A percentile compares a stretch with the other conserved stretches of the same genome.
phyloP scores from a whole-genome alignment of 805 yeast species.

The Saccharomyces mikatae region DNA sequence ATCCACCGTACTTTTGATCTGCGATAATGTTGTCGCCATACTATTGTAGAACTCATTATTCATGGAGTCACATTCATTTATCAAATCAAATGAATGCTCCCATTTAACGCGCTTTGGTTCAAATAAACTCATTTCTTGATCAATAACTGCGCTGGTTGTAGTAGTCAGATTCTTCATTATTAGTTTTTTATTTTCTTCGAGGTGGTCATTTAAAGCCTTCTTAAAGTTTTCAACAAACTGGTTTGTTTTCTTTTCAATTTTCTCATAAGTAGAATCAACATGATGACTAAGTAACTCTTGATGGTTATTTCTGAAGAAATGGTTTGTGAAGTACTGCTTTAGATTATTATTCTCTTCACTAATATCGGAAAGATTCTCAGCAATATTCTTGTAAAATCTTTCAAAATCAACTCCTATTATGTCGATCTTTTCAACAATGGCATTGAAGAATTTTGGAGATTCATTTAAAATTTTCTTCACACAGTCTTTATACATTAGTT shows the following conservation, averaged over 20 bases:
- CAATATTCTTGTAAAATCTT: conserved; percentile 10
- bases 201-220: conserved; percentile 17
- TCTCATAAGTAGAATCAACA: conserved; percentile 18
- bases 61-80: conserved; percentile 29
- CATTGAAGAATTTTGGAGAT: conserved; percentile 17
- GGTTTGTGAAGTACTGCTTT: conserved; percentile 24
- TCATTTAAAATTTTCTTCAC: conserved; percentile 18
- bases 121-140: conserved; percentile 23
- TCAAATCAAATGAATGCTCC: conserved; percentile 25
- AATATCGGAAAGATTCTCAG: conserved; percentile 24
- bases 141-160: conserved; percentile 24
- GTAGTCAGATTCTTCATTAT: conserved; percentile 21
- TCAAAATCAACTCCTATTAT: conserved; percentile 13
- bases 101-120: conserved; percentile 26
- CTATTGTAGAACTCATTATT: conserved; percentile 19
- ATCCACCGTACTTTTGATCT: conserved; percentile 15
- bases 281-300: conserved; percentile 20
- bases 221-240: conserved; percentile 15
- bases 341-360: conserved; percentile 28
- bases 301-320: conserved; percentile 26
- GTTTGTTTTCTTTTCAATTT: conserved; percentile 18
- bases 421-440: conserved; percentile 14
- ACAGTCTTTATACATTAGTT: conserved; percentile 18
- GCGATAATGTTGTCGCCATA: conserved; percentile 11
- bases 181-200: conserved; percentile 18